A percentile compares a stretch with the other conserved stretches of the same genome.
Evolutionary conservation across 2,329 filamentous ascomycete genomes (phyloP).

Genomic region (Gliomastix tumulicola): DNA sequence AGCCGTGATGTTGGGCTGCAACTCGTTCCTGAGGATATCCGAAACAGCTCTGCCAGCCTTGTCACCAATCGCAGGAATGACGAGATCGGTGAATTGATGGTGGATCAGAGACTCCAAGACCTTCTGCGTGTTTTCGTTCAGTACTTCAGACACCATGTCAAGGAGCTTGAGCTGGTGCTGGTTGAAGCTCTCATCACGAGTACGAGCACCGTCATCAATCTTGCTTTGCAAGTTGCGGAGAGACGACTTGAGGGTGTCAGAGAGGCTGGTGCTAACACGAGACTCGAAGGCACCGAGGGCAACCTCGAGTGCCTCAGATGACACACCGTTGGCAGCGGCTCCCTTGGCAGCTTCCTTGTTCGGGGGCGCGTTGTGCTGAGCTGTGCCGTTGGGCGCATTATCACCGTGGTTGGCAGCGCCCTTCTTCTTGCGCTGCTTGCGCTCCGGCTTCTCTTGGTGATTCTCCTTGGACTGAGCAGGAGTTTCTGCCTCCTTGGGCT

Average conservation of each 20-base stretch:
- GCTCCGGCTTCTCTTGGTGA: constrained; percentile 52
- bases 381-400: constrained; percentile 31
- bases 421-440: constrained; percentile 63
- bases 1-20: constrained; percentile 60
- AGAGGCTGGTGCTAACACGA: constrained; percentile 40
- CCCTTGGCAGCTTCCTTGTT: constrained; percentile 2
- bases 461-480: constrained; percentile 27
- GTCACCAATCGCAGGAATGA: constrained; percentile 68
- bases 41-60: constrained; percentile 62
- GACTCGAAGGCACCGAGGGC: constrained; percentile 48
- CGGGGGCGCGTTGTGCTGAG: constrained; percentile 9
- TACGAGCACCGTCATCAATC: constrained; percentile 56
- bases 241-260: constrained; percentile 46
- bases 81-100: constrained; percentile 64
- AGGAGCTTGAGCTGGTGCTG: constrained; percentile 47
- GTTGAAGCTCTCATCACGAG: constrained; percentile 44
- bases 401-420: constrained; percentile 40
- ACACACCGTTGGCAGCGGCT: constrained; percentile 6
- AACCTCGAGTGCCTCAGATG: constrained; percentile 42
- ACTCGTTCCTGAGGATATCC: constrained; percentile 61
- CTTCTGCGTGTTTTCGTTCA: constrained; percentile 59
- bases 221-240: constrained; percentile 56
- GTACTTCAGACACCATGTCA: constrained; percentile 50
- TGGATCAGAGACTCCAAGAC: constrained; percentile 72
- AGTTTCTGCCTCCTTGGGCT: constrained; percentile 41